Evolutionary conservation across 2,329 filamentous ascomycete genomes (phyloP), one percentile per base, ranked within the genome.

Genomic region (Ophiostoma australiae): DNA sequence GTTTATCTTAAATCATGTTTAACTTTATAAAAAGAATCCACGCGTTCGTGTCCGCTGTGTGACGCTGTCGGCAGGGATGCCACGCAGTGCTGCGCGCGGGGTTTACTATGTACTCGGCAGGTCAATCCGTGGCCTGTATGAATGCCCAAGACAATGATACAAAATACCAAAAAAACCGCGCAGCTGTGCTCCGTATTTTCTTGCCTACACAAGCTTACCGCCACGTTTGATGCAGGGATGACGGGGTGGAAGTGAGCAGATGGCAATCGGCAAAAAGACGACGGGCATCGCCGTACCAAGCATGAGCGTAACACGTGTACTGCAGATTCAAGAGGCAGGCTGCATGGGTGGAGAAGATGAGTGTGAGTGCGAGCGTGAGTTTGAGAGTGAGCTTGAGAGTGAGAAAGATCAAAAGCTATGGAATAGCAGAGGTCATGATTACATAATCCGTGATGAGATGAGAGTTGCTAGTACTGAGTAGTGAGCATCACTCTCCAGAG

Each of bases 261-360:
- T 58, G 27, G n/a, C 2, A 15, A 41, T 11, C 17, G n/a, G 20
- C 13, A 10, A 20, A 33, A 33, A 20, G 27, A 63, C 27, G 44
- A 17, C 27, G 27, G 58, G 58, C 23, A 63, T 63, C 58, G 27
- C 27, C 58, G 58, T 58, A 13, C 58, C 58, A 71, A 65, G 52
- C 23, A 11, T 13, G 52, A 7, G 37, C 10, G 70, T 71, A 68
- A 52, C 70, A 71, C 70, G 41, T 65, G 70, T 37, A 70, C 70
- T 63, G 52, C 70, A 71, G 69, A 66, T 27, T 71, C 52, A 65
- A 63, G 70, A 71, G 70, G 70, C 66, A 68, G 70, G 70, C 66
- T 41, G 70, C 70, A 71, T 55, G 39, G n/a, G 52, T 58, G 52
- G 52, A 31, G 52, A 58, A 31, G 52, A 68, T 27, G 52, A 1